phyloP scores from a whole-genome alignment of 1,284 basidiomycete species.

The Ustilago crameri region DNA sequence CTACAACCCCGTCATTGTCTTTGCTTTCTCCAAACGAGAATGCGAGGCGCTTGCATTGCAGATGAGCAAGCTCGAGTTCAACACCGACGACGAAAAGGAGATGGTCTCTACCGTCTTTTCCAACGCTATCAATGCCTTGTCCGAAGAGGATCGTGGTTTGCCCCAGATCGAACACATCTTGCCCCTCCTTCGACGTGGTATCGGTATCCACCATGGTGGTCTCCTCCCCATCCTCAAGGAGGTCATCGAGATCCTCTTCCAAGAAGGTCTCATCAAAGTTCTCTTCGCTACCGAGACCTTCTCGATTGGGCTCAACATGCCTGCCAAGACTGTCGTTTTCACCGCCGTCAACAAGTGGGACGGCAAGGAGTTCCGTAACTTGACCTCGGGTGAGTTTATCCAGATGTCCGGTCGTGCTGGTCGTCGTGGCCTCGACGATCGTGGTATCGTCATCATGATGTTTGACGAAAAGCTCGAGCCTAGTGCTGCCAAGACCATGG shows the following conservation, averaged over 20 bases:
- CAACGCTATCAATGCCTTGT: conserved; percentile 90
- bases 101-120: conserved; percentile 89
- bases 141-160: conserved; percentile 86
- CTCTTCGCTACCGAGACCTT: conserved; percentile 99
- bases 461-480: conserved; percentile 98
- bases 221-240: conserved; percentile 97
- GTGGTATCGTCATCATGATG: conserved; percentile 99
- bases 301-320: conserved; percentile 99
- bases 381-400: conserved; percentile 72
- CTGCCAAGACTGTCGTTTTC: conserved; percentile 99
- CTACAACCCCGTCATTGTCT: conserved; percentile 98
- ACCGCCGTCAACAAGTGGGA: conserved; percentile 95
- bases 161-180: conserved; percentile 95
- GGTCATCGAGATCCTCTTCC: conserved; percentile 98
- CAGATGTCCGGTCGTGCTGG: conserved; percentile 97
- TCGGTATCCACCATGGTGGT: conserved; percentile 98
- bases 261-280: conserved; percentile 98
- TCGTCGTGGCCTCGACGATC: conserved; percentile 93
- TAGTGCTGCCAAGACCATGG: conserved; percentile 90
- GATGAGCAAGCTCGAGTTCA: conserved; percentile 96
- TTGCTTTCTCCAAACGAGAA: conserved; percentile 97
- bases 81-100: conserved; percentile 90
- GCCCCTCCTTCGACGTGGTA: conserved; percentile 91
- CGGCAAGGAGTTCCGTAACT: conserved; percentile 90
- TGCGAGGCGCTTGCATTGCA: conserved; percentile 92